phyloP scores from a whole-genome alignment of 805 yeast genomes.

The Priceomyces carsonii region DNA sequence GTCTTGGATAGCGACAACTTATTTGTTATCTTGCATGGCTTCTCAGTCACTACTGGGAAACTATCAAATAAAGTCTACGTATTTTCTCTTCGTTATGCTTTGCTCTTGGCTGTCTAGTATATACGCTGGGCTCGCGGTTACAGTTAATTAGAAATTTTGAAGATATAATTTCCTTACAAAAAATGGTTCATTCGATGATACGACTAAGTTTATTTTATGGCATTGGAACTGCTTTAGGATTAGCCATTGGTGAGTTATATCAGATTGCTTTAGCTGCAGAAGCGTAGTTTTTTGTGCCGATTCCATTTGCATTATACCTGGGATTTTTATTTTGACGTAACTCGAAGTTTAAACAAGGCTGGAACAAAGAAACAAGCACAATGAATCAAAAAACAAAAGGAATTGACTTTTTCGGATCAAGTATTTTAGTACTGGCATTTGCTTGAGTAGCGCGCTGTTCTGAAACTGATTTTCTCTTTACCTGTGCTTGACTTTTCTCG shows the following conservation, averaged over 20 bases:
- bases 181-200: slow-evolving; percentile 80
- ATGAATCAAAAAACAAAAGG: slow-evolving; percentile 50
- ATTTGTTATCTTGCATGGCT: slow-evolving; percentile 64
- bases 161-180: slow-evolving; percentile 71
- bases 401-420: slow-evolving; percentile 65
- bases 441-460: too few relatives aligned
- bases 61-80: slow-evolving; percentile 55
- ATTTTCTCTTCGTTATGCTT: slow-evolving; percentile 54
- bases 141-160: slow-evolving; percentile 70
- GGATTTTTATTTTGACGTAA: slow-evolving; percentile 33
- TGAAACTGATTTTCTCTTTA: too few relatives aligned
- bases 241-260: slow-evolving; percentile 52
- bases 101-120: slow-evolving; percentile 52
- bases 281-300: slow-evolving; percentile 38
- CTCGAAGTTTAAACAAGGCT: slow-evolving; percentile 50
- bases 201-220: slow-evolving; percentile 75
- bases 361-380: slow-evolving; percentile 45
- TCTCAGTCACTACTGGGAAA: slow-evolving; percentile 72
- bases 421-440: slow-evolving; percentile 55
- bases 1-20: slow-evolving; percentile 74
- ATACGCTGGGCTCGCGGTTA: slow-evolving; percentile 85
- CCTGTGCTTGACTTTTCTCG: too few relatives aligned
- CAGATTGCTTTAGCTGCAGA: slow-evolving; percentile 54
- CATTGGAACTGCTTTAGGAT: slow-evolving; percentile 56
- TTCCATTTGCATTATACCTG: slow-evolving; percentile 44